These are phyloP conservation scores for Cordyceps cicadae DNA, from an alignment of 2,329 filamentous ascomycete genomes.

Conservation along the genomic window DNA sequence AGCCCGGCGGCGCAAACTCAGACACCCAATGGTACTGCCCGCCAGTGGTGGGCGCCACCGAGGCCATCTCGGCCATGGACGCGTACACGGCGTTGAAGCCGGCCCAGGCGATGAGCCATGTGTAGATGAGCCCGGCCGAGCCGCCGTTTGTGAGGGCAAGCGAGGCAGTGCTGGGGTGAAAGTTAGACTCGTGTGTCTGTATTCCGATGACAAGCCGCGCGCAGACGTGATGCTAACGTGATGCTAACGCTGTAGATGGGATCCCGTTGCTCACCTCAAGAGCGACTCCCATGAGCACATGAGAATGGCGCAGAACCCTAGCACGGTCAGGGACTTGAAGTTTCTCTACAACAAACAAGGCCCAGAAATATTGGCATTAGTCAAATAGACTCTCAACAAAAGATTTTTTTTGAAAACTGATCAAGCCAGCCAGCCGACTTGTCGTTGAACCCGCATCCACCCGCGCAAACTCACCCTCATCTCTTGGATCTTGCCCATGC, in stretches of 20 bases:
- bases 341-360: constrained; percentile 19
- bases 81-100: constrained; percentile 26
- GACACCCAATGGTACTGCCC: constrained; percentile 49
- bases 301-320: constrained; percentile 33
- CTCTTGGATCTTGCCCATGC: constrained; percentile 42
- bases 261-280: constrained; percentile 18
- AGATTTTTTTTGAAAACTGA: no score
- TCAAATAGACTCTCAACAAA: neutral
- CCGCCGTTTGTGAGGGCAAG: constrained; percentile 27
- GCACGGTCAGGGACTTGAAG: constrained; percentile 32
- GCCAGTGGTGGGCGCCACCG: constrained; percentile 42
- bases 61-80: constrained; percentile 36
- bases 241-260: neutral
- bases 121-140: constrained; percentile 33
- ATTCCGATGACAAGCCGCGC: neutral
- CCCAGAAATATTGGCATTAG: neutral
- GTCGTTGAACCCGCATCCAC: no score
- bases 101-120: constrained; percentile 24
- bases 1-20: constrained; percentile 35
- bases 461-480: constrained; percentile 26
- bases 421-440: no score
- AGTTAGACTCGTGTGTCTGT: neutral
- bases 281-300: constrained; percentile 34
- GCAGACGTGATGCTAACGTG: no score
- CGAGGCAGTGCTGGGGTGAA: constrained; percentile 9